phyloP scores from a whole-genome alignment of 192 early-diverging fungal genomes.

The Backusella circina region DNA sequence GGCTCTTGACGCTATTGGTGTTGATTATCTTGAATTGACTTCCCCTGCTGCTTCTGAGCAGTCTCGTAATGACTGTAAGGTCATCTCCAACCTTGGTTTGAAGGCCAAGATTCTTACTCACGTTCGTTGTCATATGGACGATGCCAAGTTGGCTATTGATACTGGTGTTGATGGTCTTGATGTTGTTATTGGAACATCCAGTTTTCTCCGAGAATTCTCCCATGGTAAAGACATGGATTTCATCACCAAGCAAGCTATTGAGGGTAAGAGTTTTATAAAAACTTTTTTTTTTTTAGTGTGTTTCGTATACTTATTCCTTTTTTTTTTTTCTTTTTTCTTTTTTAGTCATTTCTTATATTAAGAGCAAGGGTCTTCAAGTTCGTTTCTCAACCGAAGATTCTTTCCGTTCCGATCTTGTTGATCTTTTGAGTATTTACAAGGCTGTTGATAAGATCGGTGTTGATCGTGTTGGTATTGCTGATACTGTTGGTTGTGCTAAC shows the following conservation, averaged over 20 bases:
- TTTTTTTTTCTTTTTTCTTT: background rate
- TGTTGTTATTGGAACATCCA: constrained; percentile 97
- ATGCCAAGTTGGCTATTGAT: constrained; percentile 93
- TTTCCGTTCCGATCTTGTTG: constrained; percentile 95
- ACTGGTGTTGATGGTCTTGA: constrained; percentile 97
- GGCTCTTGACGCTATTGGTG: constrained; percentile 97
- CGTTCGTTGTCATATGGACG: constrained; percentile 98
- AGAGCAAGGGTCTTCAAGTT: constrained; percentile 93
- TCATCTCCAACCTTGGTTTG: constrained; percentile 87
- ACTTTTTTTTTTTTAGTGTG: too few species aligned
- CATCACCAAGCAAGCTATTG: constrained; percentile 93
- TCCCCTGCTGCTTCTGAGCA: constrained; percentile 97
- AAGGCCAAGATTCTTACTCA: constrained; percentile 98
- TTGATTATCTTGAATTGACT: constrained; percentile 98
- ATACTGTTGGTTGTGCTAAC: constrained; percentile 98
- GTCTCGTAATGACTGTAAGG: constrained; percentile 88
- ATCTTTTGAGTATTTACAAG: constrained; percentile 94
- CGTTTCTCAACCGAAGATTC: constrained; percentile 98
- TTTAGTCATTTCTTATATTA: constrained; percentile 89
- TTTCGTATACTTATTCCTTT: background rate
- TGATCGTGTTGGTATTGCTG: constrained; percentile 97
- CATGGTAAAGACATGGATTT: constrained; percentile 99
- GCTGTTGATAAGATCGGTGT: constrained; percentile 97
- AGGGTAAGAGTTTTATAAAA: constrained; percentile 37
- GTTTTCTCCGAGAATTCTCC: constrained; percentile 94